Conservation (phyloP, 1,284 basidiomycete genomes). For the Ustilago shanxiensis region DNA sequence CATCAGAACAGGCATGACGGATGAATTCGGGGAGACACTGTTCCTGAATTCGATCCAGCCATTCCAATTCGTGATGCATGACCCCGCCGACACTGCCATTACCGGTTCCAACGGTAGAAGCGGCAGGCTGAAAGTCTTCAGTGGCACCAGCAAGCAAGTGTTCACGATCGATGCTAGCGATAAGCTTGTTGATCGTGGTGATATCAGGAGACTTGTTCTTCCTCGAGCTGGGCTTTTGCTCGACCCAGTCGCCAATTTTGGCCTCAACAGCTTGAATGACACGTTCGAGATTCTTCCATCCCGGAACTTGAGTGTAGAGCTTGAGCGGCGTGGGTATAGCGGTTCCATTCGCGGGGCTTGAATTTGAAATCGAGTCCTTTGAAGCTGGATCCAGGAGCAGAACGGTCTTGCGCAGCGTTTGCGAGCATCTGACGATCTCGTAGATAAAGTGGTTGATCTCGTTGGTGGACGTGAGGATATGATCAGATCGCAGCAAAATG, state of each 20-base stretch:
- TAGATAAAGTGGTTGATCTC: constrained; percentile 60
- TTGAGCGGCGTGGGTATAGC: constrained; percentile 29
- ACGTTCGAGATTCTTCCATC: constrained; percentile 47
- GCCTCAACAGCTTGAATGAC: constrained; percentile 52
- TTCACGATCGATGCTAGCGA: constrained; percentile 53
- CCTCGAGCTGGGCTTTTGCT: constrained; percentile 31
- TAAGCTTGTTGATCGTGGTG: constrained; percentile 44
- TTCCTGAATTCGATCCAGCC: constrained; percentile 55
- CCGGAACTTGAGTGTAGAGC: constrained; percentile 34
- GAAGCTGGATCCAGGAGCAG: constrained; percentile 30
- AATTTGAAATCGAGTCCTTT: background rate
- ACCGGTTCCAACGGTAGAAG: background rate
- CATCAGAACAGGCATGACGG: constrained; percentile 37
- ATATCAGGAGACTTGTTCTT: constrained; percentile 40
- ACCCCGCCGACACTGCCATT: background rate
- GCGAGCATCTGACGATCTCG: constrained; percentile 54
- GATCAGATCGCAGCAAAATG: constrained; percentile 53
- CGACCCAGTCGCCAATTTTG: constrained; percentile 45
- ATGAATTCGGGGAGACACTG: constrained; percentile 49
- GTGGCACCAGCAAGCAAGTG: constrained; percentile 46
- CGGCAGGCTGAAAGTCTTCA: constrained; percentile 18
- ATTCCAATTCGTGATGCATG: constrained; percentile 47
- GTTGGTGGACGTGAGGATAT: constrained; percentile 43
- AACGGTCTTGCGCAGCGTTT: constrained; percentile 36
- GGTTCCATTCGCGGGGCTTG: background rate